Percentiles rank a stretch among this genome's conserved stretches.
These are phyloP conservation scores for Vitellaria paradoxa DNA, from an alignment of 179 eudicot species.

Conservation along the genomic window DNA sequence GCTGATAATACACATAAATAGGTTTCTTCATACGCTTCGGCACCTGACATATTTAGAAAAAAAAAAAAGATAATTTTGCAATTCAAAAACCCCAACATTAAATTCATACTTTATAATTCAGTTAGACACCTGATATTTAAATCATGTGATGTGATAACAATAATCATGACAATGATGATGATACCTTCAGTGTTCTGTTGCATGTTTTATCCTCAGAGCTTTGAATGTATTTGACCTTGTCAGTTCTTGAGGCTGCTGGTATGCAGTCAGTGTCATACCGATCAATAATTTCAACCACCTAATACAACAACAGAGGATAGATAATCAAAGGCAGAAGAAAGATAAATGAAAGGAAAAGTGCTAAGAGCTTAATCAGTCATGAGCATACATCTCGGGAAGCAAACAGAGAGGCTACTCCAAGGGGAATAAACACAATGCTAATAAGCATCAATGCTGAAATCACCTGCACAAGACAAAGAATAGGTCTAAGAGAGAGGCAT, in stretches of 20 bases:
- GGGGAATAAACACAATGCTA: constrained; percentile 63
- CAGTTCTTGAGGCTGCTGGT: constrained; percentile 34
- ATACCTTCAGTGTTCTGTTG: constrained; percentile 56
- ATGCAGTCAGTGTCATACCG: constrained; percentile 77
- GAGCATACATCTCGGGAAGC: constrained; percentile 73
- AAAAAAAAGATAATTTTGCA: background rate
- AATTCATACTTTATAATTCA: background rate
- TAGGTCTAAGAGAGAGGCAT: background rate
- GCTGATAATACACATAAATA: constrained; percentile 90
- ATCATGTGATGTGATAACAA: background rate
- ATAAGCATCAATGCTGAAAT: constrained; percentile 72
- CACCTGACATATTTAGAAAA: constrained; percentile 38
- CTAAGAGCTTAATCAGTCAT: background rate
- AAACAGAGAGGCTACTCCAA: constrained; percentile 64
- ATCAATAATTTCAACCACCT: constrained; percentile 96
- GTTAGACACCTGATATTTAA: no score
- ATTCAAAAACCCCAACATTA: background rate
- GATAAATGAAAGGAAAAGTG: background rate
- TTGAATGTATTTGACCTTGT: constrained; percentile 63
- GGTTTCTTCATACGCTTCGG: constrained; percentile 80
- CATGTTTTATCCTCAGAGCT: constrained; percentile 52
- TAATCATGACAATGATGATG: background rate
- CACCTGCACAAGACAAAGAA: constrained; percentile 40
- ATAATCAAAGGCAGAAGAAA: constrained; percentile 19
- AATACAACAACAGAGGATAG: constrained; percentile 1